Evolutionary conservation across 2,329 filamentous ascomycete species (phyloP), one percentile per base, ranked within the genome.

Genomic region (Exophiala xenobiotica): DNA sequence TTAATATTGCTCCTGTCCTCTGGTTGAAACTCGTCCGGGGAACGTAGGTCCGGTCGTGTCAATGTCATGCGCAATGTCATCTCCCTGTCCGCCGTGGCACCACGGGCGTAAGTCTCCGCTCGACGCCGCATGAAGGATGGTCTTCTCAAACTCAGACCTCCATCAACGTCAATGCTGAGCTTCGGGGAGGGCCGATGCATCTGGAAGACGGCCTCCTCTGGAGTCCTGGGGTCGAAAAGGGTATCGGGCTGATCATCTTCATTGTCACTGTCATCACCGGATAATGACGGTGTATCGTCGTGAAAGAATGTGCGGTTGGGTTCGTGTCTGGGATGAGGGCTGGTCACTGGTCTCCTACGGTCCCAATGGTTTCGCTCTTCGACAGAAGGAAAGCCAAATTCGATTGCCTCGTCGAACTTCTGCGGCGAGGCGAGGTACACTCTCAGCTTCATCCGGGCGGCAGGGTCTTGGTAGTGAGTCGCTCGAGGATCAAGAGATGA

Each of bases 61-160:
- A 97, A 78, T 0, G 92, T 97, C 90, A 97, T 95, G 42, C 91
- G 88, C 42, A 97, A 73, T 2, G 93, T 97, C 91, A 96, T 96
- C 68, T 97, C 91, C 26, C 91, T 81, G 49, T 82, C 86, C 26
- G 79, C 77, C 0, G 78, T 73, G 2, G 80, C 71, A 4, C 75
- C 76, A 41, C 81, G 78, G 8, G 74, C 69, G 61, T 78, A 73
- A 22, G 65, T 56, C 43, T 74, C 69, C 6, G 65, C 23, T 14
- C 46, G 46, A 37, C 58, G 53, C 12, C 62, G 54, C 6, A 59
- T 43, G 20, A 51, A 53, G 37, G 49, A 47, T 8, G 58, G 47
- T 35, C 54, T 49, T n/a, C 38, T 9, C 31, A 35, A 16, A 16
- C 31, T 35, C n/a, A 35, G 5, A 19, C 39, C 45, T 6, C 24